phyloP scores from a whole-genome alignment of 208 protist species.

The Trypanosoma rangeli region DNA sequence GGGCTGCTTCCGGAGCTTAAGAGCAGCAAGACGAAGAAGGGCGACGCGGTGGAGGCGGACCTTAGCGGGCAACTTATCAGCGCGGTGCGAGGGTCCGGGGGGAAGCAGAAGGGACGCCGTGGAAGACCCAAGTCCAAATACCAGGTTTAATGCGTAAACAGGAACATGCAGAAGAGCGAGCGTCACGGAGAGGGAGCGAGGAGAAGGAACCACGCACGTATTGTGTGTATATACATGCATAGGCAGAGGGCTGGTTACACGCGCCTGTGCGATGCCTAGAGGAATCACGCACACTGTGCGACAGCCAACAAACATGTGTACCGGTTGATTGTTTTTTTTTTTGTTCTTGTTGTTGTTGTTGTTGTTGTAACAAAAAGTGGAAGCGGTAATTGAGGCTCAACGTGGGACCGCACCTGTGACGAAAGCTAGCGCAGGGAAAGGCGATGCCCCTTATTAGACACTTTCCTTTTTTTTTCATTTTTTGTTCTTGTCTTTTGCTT shows the following conservation, averaged over 20 bases:
- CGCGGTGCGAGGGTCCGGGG: conserved; percentile 40
- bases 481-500: no score
- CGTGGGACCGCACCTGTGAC: no score
- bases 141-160: conserved; percentile 55
- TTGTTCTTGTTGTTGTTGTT: conserved; percentile 15
- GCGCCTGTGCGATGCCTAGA: background rate
- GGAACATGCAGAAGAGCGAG: conserved; percentile 5
- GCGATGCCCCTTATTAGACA: no score
- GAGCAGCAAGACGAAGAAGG: conserved; percentile 87
- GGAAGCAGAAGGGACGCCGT: conserved; percentile 66
- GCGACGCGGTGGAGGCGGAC: conserved; percentile 64
- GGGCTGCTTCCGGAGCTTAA: no score
- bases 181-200: background rate
- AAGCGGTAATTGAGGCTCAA: no score
- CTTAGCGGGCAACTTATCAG: conserved; percentile 73
- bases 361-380: no score
- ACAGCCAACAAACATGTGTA: background rate
- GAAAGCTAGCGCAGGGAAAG: no score
- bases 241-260: background rate
- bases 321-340: conserved; percentile 8
- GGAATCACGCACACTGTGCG: background rate
- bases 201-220: conserved; percentile 8
- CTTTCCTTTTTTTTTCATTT: no score
- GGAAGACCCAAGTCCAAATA: conserved; percentile 88
- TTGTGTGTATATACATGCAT: background rate